phyloP scores from a whole-genome alignment of 2,329 filamentous ascomycete genomes.

The Ilyonectria sp. region DNA sequence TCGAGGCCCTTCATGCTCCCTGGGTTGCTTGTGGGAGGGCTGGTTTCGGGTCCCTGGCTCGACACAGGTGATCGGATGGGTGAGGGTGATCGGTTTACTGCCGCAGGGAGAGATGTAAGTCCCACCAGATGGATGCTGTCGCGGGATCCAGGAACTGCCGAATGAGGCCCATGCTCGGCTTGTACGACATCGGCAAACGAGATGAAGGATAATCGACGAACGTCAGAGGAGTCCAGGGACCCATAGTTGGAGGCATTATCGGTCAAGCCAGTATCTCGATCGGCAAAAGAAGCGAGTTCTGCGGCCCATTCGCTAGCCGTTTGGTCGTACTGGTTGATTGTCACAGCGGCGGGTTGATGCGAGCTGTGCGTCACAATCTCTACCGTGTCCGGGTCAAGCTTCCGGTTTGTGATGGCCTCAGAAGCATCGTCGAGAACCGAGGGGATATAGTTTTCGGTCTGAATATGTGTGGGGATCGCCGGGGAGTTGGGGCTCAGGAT shows the following conservation, averaged over 20 bases:
- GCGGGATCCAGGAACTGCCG: constrained; percentile 67
- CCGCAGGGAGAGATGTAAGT: constrained; percentile 71
- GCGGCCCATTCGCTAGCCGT: constrained; percentile 68
- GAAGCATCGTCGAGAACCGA: constrained; percentile 92
- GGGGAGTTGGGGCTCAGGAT: constrained; percentile 79
- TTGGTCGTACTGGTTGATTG: constrained; percentile 69
- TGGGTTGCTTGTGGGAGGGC: constrained; percentile 83
- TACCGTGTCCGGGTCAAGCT: constrained; percentile 88
- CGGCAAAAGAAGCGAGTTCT: constrained; percentile 69
- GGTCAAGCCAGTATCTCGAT: constrained; percentile 59
- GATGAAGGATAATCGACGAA: constrained; percentile 91
- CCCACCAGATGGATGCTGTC: constrained; percentile 81
- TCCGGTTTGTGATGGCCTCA: constrained; percentile 89
- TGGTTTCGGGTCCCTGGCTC: constrained; percentile 77
- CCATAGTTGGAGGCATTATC: constrained; percentile 84
- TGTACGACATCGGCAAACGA: constrained; percentile 97
- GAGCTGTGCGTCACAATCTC: constrained; percentile 92
- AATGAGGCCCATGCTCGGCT: constrained; percentile 78
- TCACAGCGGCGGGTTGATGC: constrained; percentile 83
- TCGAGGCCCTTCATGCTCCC: constrained; percentile 83
- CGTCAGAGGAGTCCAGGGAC: constrained; percentile 80
- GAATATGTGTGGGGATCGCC: constrained; percentile 93
- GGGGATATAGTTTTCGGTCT: constrained; percentile 94
- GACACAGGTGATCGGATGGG: constrained; percentile 85
- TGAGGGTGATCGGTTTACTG: constrained; percentile 79